Percentiles rank a stretch among this genome's conserved stretches.
These are phyloP conservation scores for Macrocybe sp. DNA, from an alignment of 1,284 basidiomycete genomes.

Conservation along the genomic window DNA sequence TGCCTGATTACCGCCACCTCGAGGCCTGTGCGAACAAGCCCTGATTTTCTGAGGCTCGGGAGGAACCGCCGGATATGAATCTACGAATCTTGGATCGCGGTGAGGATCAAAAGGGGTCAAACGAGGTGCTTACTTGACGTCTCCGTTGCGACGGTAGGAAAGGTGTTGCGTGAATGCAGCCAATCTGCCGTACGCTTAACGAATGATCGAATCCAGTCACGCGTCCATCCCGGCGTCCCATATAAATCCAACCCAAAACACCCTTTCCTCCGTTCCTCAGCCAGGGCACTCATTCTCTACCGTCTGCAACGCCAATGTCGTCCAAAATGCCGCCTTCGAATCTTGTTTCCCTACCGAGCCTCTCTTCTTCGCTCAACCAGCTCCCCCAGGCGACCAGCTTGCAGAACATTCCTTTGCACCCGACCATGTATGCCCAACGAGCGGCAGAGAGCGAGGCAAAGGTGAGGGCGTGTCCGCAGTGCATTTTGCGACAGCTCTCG, in stretches of 20 bases:
- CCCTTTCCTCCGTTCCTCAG: conserved; percentile 3
- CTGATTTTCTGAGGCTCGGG: conserved; percentile 16
- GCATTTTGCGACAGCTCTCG: conserved; percentile 4
- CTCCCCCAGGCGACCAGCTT: conserved; percentile 68
- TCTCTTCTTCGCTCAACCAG: conserved; percentile 59
- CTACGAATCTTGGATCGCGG: conserved; percentile 12
- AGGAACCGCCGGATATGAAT: conserved; percentile 14
- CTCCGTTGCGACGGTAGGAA: conserved; percentile 4
- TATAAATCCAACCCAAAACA: background rate
- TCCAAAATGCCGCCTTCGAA: conserved; percentile 30
- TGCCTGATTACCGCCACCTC: conserved; percentile 13
- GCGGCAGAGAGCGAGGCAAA: conserved; percentile 71
- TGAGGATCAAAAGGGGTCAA: conserved; percentile 6
- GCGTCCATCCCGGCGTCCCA: conserved; percentile 3
- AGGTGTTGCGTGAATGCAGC: conserved; percentile 13
- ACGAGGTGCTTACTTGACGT: conserved; percentile 9
- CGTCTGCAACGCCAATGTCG: conserved; percentile 12
- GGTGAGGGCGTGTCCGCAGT: conserved; percentile 32
- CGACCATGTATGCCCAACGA: conserved; percentile 59
- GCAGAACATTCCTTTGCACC: conserved; percentile 58
- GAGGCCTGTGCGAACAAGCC: conserved; percentile 14
- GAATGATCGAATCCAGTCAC: conserved; percentile 12
- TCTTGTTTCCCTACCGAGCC: conserved; percentile 66
- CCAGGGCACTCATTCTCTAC: conserved; percentile 11
- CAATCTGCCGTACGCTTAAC: conserved; percentile 10